Conservation (phyloP, 306 rosid genomes). For the Spatholobus suberectus region DNA sequence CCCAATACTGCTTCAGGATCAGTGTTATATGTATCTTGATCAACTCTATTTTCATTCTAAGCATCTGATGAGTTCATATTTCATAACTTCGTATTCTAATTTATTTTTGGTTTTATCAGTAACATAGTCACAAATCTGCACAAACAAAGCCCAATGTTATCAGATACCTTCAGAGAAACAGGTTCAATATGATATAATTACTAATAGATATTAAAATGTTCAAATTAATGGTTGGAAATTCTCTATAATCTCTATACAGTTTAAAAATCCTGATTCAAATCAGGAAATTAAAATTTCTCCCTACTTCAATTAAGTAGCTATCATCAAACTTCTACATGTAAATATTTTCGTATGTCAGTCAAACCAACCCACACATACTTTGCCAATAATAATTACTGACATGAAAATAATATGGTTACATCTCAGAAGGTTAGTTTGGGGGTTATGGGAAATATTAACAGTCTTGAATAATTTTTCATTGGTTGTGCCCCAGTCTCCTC, state of each 20-base stretch:
- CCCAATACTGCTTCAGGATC: neutral
- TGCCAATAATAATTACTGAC: neutral
- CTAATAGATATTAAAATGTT: neutral
- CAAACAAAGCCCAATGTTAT: neutral
- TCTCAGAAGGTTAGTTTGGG: neutral
- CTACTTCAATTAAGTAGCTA: neutral
- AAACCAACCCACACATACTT: neutral
- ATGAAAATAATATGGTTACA: neutral
- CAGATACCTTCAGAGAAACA: neutral
- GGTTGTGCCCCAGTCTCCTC: neutral
- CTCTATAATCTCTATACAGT: neutral
- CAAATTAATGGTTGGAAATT: neutral
- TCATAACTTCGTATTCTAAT: neutral
- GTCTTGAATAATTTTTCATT: neutral
- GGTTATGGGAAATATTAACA: too few species aligned
- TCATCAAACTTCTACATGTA: neutral
- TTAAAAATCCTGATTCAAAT: neutral
- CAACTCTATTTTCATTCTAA: neutral
- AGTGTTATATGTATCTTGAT: neutral
- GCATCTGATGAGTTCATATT: neutral
- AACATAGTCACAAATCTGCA: neutral
- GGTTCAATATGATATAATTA: neutral
- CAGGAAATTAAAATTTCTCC: slow-evolving; percentile 3
- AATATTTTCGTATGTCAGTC: neutral
- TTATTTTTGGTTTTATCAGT: neutral